These are phyloP conservation scores for Cnidoscolus chayamansa DNA, from an alignment of 441 rosid genomes.

Conservation along the genomic window DNA sequence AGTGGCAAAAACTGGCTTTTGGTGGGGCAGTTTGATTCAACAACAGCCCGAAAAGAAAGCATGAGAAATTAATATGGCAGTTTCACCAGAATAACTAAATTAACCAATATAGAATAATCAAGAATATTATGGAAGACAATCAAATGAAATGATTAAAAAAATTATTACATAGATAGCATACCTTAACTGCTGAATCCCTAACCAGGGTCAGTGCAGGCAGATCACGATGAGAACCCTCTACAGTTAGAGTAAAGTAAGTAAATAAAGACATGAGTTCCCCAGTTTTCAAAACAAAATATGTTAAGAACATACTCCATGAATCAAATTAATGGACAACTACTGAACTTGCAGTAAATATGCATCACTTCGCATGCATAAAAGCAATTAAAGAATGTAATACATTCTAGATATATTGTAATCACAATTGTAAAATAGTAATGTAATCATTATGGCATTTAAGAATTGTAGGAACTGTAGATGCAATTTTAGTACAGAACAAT, in stretches of 20 bases:
- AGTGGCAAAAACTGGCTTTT: background rate
- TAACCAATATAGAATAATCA: background rate
- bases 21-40: background rate
- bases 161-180: conserved; percentile 21
- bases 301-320: background rate
- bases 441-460: background rate
- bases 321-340: background rate
- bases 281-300: conserved; percentile 3
- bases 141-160: conserved; percentile 2
- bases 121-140: background rate
- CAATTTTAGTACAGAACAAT: background rate
- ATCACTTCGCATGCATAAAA: background rate
- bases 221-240: conserved; percentile 92
- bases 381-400: background rate
- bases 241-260: conserved; percentile 25
- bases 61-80: background rate
- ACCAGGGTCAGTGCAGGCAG: conserved; percentile 72
- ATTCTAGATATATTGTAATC: background rate
- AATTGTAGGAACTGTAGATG: background rate
- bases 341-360: background rate
- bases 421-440: background rate
- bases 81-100: background rate
- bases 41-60: background rate
- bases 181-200: conserved; percentile 76
- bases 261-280: conserved; percentile 15